A percentile compares a stretch with the other conserved stretches of the same genome.
Evolutionary conservation across 2,329 filamentous ascomycete species (phyloP).

Genomic region (Pseudovirgaria hyperparasitica): DNA sequence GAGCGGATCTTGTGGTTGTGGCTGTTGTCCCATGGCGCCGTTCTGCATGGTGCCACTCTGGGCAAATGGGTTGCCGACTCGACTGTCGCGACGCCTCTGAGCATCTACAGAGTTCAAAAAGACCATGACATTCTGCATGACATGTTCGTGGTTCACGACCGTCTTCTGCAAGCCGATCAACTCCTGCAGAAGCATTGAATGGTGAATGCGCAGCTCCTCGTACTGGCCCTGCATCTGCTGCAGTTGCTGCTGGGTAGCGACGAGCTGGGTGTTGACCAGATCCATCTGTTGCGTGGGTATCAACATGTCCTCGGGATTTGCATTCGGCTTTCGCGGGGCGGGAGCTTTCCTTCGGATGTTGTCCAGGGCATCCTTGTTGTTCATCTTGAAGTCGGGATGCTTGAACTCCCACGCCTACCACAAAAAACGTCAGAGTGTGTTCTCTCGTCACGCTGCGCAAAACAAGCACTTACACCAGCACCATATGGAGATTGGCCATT

Average conservation of each 20-base stretch:
- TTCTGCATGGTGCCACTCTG: conserved; percentile 26
- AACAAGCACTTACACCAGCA: conserved; percentile 46
- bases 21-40: conserved; percentile 29
- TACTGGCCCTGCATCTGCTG: conserved; percentile 78
- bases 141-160: conserved; percentile 57
- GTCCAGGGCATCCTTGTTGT: conserved; percentile 92
- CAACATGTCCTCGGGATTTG: conserved; percentile 52
- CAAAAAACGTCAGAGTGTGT: background rate
- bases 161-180: conserved; percentile 55
- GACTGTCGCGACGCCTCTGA: conserved; percentile 50
- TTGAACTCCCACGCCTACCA: conserved; percentile 96
- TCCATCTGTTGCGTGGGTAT: conserved; percentile 79
- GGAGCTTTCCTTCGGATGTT: conserved; percentile 95
- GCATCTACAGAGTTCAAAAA: conserved; percentile 53
- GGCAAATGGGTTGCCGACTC: conserved; percentile 29
- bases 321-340: conserved; percentile 62
- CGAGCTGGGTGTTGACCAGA: conserved; percentile 73
- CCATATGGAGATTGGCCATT: conserved; percentile 72
- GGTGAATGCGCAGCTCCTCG: conserved; percentile 58
- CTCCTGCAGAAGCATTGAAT: conserved; percentile 52
- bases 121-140: conserved; percentile 59
- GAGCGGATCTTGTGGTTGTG: conserved; percentile 29
- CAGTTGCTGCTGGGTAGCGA: conserved; percentile 85
- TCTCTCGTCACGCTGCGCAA: conserved; percentile 2
- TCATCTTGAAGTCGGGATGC: conserved; percentile 88